These are phyloP conservation scores for Didymella exigua DNA, from an alignment of 2,329 filamentous ascomycete species.

Conservation along the genomic window DNA sequence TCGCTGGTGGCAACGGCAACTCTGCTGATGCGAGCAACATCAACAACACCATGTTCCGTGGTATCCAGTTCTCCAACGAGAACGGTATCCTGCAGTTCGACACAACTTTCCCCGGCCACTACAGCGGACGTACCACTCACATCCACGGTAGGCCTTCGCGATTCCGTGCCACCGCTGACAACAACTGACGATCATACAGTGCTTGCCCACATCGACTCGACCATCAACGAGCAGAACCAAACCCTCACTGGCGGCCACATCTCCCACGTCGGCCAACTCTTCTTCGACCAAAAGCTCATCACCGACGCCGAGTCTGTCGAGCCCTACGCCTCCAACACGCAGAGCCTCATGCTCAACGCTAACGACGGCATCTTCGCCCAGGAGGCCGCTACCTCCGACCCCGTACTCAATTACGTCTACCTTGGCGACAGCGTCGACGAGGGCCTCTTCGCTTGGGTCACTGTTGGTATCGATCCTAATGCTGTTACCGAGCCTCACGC, in stretches of 20 bases:
- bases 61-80: slow-evolving; percentile 52
- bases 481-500: slow-evolving; percentile 6
- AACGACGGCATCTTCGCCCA: slow-evolving; percentile 56
- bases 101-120: slow-evolving; percentile 53
- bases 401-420: slow-evolving; percentile 62
- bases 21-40: slow-evolving; percentile 26
- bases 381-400: slow-evolving; percentile 56
- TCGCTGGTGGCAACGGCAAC: slow-evolving; percentile 49
- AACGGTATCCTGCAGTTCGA: slow-evolving; percentile 56
- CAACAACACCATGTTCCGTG: slow-evolving; percentile 51
- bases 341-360: slow-evolving; percentile 54
- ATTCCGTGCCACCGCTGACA: not conserved
- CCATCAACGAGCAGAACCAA: slow-evolving; percentile 48
- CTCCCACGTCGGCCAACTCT: slow-evolving; percentile 67
- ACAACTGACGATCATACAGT: slow-evolving; percentile 27
- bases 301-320: slow-evolving; percentile 52
- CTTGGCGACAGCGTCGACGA: slow-evolving; percentile 54
- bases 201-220: slow-evolving; percentile 39
- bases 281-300: slow-evolving; percentile 66
- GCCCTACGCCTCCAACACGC: slow-evolving; percentile 50
- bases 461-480: slow-evolving; percentile 22
- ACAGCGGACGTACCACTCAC: slow-evolving; percentile 28
- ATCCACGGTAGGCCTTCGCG: slow-evolving; percentile 21
- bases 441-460: slow-evolving; percentile 32
- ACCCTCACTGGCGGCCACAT: slow-evolving; percentile 56